Base-by-base conservation (phyloP, 768 basidiomycete genomes). In the Boletus rex-veris region DNA sequence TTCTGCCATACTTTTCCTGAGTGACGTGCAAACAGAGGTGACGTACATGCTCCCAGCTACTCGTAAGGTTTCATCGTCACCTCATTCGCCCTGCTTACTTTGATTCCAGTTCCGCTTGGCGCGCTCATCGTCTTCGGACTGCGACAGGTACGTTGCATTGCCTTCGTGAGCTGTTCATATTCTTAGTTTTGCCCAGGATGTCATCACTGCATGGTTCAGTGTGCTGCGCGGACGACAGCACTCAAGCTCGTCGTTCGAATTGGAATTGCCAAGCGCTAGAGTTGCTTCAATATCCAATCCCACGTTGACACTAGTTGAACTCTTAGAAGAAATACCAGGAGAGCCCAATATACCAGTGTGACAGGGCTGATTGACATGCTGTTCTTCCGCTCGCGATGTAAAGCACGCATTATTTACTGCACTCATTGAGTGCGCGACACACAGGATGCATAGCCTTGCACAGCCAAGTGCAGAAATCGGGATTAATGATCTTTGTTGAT, bases 11-110 rank as follows among this genome's bases (percentile, higher is more conserved):
- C 62, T 73, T 18, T 76, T 74, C 58, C 52, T 77, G 48, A 68
- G 70, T 21, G 48, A 61, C n/a, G 19, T 50, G 30, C 49, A 51
- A 35, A 52, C 62, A 18, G 56, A 69, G 4, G 75, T 74, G 60
- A 70, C 75, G 33, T 79, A 76, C 59, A 74, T 83, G 71, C 65
- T 79, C 14, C 77, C 79, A 48, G 82, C 82, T 30, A 70, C 76
- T 14, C 57, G 82, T 83, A 53, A 62, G 79, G 54, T 45, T 21
- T 46, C 42, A 39, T 36, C 58, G 2, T 19, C 40, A 45, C 16
- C 5, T 30, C 30, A n/a, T 15, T 40, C 11, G 7, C 36, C 9
- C 14, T 19, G 18, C 54, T 60, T 43, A 61, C 26, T 51, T 46
- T 7, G 51, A 10, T 48, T 52, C 11, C 51, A 82, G 81, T 84